Base-by-base conservation (phyloP, 2,329 filamentous ascomycete species). In the Hypoxylon rubiginosum region DNA sequence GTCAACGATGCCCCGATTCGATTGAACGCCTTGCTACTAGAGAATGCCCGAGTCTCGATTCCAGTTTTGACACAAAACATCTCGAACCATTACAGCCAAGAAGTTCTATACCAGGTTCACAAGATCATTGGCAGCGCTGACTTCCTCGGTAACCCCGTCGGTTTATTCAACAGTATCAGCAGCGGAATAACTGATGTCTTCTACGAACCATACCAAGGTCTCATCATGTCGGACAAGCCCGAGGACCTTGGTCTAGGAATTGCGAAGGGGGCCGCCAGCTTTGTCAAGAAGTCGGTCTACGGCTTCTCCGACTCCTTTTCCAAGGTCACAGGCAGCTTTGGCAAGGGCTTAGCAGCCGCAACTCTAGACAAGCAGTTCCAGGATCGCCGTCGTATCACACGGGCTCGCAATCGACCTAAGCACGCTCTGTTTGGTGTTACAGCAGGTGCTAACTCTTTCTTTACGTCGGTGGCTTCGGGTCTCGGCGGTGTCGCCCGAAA, bases 331-430 rank as follows among this genome's bases (percentile, higher is more conserved):
- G 97, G 97, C 57, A 97, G 93, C 79, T 92, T 99, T 79, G 97
- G 94, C 72, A 99, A 99, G 82, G 96, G 96, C 64, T 88, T 99
- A 51, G 94, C 96, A 2, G 96, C 94, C 34, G 96, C 96, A 17
- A 97, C 95, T 4, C 87, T 99, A 70, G 96, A 99, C 83, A 98
- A 99, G 80, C 95, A 99, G 77, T 99, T 98, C 82, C 97, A 99
- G 79, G 94, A 98, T 79, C 91, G 95, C 65, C 91, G 96, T 57
- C 92, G 97, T 63, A 99, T 98, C 85, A 94, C 94, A 2, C 90
- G 93, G 65, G 92, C 94, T 28, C 89, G 97, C 50, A 99, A 99
- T 79, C 86, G 95, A 66, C 97, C 96, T 2, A 99, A 99, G 83
- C 96, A 99, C 77, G 97, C 96, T 4, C 85, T 99, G 1, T 99